Conservation (phyloP, 2,329 filamentous ascomycete species). For the Exophiala phaeomuriformis region DNA sequence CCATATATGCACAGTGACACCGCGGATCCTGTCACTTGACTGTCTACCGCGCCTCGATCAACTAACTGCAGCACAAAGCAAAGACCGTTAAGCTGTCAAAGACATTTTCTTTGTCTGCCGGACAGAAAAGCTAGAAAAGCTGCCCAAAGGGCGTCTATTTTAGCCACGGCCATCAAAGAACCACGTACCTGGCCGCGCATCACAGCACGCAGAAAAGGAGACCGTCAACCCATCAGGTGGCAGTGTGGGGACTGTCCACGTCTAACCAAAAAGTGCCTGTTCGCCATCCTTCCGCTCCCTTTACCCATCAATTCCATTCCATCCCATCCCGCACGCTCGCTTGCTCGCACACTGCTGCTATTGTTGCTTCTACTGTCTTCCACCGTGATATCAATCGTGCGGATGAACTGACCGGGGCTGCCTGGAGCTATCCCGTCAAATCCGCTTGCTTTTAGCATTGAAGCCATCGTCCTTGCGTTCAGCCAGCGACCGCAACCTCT, state of each 20-base stretch:
- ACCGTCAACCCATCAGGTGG: neutral
- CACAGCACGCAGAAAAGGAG: neutral
- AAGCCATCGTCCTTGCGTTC: neutral
- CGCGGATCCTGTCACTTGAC: neutral
- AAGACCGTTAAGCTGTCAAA: neutral
- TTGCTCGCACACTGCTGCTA: neutral
- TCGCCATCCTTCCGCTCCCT: neutral
- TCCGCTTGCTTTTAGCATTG: neutral
- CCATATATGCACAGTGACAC: neutral
- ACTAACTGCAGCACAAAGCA: neutral
- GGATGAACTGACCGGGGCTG: neutral
- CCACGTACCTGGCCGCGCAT: neutral
- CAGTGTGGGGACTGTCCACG: neutral
- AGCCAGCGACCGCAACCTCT: neutral
- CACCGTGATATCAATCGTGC: neutral
- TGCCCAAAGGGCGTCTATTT: neutral
- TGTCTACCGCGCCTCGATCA: neutral
- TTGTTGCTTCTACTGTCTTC: neutral
- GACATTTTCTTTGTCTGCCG: neutral
- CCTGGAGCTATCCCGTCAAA: neutral
- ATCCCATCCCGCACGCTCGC: neutral
- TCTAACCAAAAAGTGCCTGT: neutral
- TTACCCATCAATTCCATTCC: neutral
- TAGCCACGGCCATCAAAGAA: neutral
- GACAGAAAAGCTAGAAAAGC: neutral